Base-by-base conservation (phyloP, 1,139 yeast species). In the Yamadazyma buinensis region DNA sequence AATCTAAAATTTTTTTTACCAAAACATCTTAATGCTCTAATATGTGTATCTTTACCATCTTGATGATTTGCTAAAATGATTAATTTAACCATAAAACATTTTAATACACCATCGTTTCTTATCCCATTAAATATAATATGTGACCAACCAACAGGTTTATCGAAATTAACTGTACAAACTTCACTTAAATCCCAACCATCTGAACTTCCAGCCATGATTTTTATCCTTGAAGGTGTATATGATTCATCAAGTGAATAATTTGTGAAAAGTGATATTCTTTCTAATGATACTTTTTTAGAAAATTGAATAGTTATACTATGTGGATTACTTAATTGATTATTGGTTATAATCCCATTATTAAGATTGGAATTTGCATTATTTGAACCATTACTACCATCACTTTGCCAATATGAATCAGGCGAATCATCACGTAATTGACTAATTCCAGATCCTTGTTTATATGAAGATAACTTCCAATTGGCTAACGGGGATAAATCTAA, bases 11-110 rank as follows among this genome's bases (percentile, higher is more conserved):
- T 41, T 37, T 64, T 65, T 40, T 59, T 64, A 4, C 72, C 71
- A 48, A 61, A 65, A 39, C 71, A 61, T 32, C 60, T 48, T 7
- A 92, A 67, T 0, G 92, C 84, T 34, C 98, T 59, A 7, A 94
- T 67, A 55, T 88, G 97, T 2, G 96, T 83, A 57, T 94, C 99
- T 53, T 92, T 92, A 30, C 99, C 99, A 54, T 87, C 92, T 53
- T 90, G 97, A 51, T 88, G 97, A 52, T 92, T 94, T 1, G 87
- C 76, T 20, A 80, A 64, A 18, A 94, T 72, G n/a, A 75, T 61
- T 19, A 94, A 53, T 42, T 87, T 77, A 7, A 92, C 60, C 48
- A 82, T 67, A 48, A 83, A 86, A 40, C 96, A 80, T 47, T 84
- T 82, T 37, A 90, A 60, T 0, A 81, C 75, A 1, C 76, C 79